Evolutionary conservation across 768 basidiomycete species (phyloP), one percentile per base, ranked within the genome.

Genomic region (Plicaturopsis crispa): DNA sequence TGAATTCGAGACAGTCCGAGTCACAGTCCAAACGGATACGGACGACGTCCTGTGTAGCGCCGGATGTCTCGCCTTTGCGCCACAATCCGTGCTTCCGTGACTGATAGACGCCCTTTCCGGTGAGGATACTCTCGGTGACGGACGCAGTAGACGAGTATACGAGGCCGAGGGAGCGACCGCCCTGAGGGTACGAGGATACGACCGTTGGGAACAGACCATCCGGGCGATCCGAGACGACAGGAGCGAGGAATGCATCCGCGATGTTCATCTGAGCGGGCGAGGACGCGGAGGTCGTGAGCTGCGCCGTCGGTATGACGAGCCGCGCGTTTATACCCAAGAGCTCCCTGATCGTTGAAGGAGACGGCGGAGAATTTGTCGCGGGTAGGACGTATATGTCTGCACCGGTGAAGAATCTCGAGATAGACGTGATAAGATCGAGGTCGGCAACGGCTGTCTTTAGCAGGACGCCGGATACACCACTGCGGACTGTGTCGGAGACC

Each of bases 1-100:
- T 75, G 65, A 93, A 94, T 56, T 96, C 83, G 42, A 99, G 70
- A 32, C 88, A 78, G 60, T 99, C 96, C 3, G 74, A 74, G 61
- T 99, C 96, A 58, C 96, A 99, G 59, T 99, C 96, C 16, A 79
- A 55, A 20, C 78, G 75, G 51, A 99, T 89, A 48, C 73, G 71
- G 21, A 89, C 63, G 39, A 99, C 75, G 13, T 87, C 77, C 52
- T 99, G 96, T 3, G 84, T 88, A 12, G 94, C 84, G 11, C 94
- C 94, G 12, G 90, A 93, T 0, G 92, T 93, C 63, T 90, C 93
- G 12, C 96, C 96, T 56, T 99, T 99, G 36, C 85, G 69, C 96
- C 96, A 99, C 22, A 98, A 65, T 12, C 93, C 93, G 52, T 94
- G 89, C 55, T 88, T 91, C 43, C 96, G 79, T 14, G 93, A 97